Evolutionary conservation across 1,284 basidiomycete genomes (phyloP).

Genomic region (Spongiforma sp.): DNA sequence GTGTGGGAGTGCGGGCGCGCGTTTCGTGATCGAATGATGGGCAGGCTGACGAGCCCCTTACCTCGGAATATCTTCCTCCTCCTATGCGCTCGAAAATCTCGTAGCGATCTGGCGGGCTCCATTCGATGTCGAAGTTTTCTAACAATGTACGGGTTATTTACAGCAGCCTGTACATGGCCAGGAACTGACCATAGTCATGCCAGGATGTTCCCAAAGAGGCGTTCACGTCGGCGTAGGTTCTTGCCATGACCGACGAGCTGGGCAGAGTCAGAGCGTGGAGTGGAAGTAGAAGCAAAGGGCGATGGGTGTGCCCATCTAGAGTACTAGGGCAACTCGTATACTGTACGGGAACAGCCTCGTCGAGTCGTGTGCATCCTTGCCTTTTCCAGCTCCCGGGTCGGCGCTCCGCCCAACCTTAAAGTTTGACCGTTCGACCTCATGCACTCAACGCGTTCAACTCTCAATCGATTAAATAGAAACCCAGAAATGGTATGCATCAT

Average conservation of each 20-base stretch:
- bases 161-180: neutral
- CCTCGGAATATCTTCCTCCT: constrained; percentile 82
- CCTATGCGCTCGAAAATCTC: constrained; percentile 83
- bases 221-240: constrained; percentile 54
- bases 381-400: constrained; percentile 15
- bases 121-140: constrained; percentile 78
- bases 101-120: constrained; percentile 80
- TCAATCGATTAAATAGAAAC: neutral
- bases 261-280: constrained; percentile 20
- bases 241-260: constrained; percentile 46
- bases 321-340: constrained; percentile 26
- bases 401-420: neutral
- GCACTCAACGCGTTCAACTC: too few relatives aligned
- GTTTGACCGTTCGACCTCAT: neutral
- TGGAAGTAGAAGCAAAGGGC: constrained; percentile 23
- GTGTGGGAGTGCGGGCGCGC: neutral
- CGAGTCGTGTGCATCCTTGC: constrained; percentile 14
- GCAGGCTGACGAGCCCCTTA: constrained; percentile 23
- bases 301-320: constrained; percentile 21
- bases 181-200: constrained; percentile 55
- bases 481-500: constrained; percentile 23
- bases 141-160: constrained; percentile 10
- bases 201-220: constrained; percentile 48
- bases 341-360: constrained; percentile 29
- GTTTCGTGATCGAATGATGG: neutral